A percentile compares a stretch with the other conserved stretches of the same genome.
Conservation (phyloP, 805 yeast genomes). For the Kazachstania bromeliacearum region DNA sequence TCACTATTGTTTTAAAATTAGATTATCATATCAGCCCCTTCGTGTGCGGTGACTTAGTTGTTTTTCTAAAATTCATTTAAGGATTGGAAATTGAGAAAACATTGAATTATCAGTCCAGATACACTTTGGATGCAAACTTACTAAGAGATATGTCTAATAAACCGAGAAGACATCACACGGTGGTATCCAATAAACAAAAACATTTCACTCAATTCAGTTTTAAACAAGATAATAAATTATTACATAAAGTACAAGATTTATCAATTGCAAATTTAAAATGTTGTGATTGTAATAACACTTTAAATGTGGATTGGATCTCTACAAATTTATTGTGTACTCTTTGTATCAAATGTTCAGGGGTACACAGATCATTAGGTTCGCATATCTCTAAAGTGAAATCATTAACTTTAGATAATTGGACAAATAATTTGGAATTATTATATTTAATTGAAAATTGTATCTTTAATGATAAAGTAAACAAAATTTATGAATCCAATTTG, state of each 20-base stretch:
- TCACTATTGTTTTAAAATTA: too few relatives aligned
- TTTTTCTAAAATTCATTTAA: too few relatives aligned
- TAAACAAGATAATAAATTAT: not conserved
- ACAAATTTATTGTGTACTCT: constrained; percentile 60
- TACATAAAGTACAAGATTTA: constrained; percentile 21
- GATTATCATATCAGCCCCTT: too few relatives aligned
- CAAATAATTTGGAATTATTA: constrained; percentile 46
- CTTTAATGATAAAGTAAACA: constrained; percentile 47
- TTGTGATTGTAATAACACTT: constrained; percentile 66
- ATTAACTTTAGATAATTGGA: constrained; percentile 58
- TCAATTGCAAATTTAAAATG: constrained; percentile 55
- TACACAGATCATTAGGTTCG: constrained; percentile 80
- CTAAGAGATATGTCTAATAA: too few relatives aligned
- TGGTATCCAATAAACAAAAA: too few relatives aligned
- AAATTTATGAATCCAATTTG: constrained; percentile 45
- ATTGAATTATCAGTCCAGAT: too few relatives aligned
- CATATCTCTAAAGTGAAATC: constrained; percentile 73
- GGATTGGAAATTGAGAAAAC: too few relatives aligned
- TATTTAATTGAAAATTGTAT: constrained; percentile 46
- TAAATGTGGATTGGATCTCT: constrained; percentile 77
- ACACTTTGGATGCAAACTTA: too few relatives aligned
- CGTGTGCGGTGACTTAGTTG: too few relatives aligned
- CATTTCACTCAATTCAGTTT: constrained; percentile 4
- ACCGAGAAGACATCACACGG: not conserved
- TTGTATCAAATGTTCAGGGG: constrained; percentile 80